phyloP scores from a whole-genome alignment of 1,139 yeast species.

The Saccharomyces hybrid region DNA sequence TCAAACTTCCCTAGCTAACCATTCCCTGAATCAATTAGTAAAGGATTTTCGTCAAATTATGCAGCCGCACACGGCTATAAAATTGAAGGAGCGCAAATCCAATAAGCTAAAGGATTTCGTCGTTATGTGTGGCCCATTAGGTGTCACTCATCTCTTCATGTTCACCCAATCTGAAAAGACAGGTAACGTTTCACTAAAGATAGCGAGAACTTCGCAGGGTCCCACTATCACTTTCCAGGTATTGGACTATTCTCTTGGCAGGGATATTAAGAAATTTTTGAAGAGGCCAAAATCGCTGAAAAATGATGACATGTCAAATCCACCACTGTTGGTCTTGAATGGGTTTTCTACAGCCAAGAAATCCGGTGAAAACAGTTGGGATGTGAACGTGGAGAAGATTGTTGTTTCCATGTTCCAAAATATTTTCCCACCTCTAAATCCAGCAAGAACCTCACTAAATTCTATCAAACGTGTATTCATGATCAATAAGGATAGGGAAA shows the following conservation, averaged over 20 bases:
- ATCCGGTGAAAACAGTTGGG: slow-evolving; percentile 28
- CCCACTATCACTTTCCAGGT: slow-evolving; percentile 86
- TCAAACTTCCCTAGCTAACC: too few relatives aligned
- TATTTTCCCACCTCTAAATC: slow-evolving; percentile 89
- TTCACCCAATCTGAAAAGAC: slow-evolving; percentile 73
- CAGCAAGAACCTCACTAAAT: slow-evolving; percentile 64
- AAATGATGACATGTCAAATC: slow-evolving; percentile 60
- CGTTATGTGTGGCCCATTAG: slow-evolving; percentile 96
- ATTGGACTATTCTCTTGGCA: slow-evolving; percentile 66
- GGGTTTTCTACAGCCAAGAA: slow-evolving; percentile 49
- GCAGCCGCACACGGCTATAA: too few relatives aligned
- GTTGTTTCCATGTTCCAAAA: slow-evolving; percentile 88
- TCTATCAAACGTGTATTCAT: slow-evolving; percentile 79
- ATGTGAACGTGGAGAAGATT: slow-evolving; percentile 59
- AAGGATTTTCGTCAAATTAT: too few relatives aligned
- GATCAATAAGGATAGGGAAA: slow-evolving; percentile 63
- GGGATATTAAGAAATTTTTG: slow-evolving; percentile 67
- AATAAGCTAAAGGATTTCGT: slow-evolving; percentile 84
- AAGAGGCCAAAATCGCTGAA: slow-evolving; percentile 65
- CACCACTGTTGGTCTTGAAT: slow-evolving; percentile 87
- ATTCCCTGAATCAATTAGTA: too few relatives aligned
- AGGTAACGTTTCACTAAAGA: slow-evolving; percentile 75
- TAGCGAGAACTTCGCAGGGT: slow-evolving; percentile 87
- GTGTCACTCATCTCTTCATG: slow-evolving; percentile 80
- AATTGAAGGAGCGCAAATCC: slow-evolving; percentile 60